These are phyloP conservation scores for Tuctoria greenei DNA, from an alignment of 176 grass and related monocot genomes.

Conservation along the genomic window DNA sequence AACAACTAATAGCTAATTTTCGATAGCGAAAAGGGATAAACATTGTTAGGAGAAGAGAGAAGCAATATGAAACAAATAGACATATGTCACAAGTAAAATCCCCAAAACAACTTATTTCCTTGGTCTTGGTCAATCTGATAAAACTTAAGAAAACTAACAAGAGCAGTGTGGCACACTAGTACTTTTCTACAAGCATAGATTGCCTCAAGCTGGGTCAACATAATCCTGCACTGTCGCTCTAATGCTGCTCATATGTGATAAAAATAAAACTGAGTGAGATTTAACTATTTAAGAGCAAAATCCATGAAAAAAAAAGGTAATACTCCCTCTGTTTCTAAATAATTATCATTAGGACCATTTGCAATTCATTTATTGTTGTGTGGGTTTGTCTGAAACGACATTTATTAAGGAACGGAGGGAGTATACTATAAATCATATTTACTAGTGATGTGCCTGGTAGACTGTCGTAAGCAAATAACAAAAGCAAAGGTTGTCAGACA, in stretches of 20 bases:
- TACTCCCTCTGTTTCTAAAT: too few relatives aligned
- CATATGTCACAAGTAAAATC: not conserved
- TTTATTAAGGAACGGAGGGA: too few relatives aligned
- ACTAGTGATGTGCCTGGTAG: not conserved
- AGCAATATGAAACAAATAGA: slow-evolving; percentile 13
- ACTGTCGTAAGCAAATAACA: not conserved
- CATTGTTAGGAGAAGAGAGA: not conserved
- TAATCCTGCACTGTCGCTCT: not conserved
- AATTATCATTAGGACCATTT: too few relatives aligned
- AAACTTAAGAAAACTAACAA: slow-evolving; percentile 1
- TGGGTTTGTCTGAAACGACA: too few relatives aligned
- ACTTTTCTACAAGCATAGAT: not conserved
- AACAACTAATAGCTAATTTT: not conserved
- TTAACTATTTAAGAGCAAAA: not conserved
- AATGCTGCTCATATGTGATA: not conserved
- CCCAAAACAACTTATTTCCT: not conserved
- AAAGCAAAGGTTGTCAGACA: not conserved
- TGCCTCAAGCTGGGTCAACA: slow-evolving; percentile 2
- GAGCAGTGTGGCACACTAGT: not conserved
- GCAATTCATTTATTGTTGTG: too few relatives aligned
- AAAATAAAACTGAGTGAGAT: slow-evolving; percentile 18
- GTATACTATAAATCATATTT: not conserved
- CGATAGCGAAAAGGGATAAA: not conserved
- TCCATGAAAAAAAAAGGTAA: not conserved
- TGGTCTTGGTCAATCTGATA: not conserved